These are phyloP conservation scores for Aureobasidium zeae DNA, from an alignment of 2,329 filamentous ascomycete species.

Conservation along the genomic window DNA sequence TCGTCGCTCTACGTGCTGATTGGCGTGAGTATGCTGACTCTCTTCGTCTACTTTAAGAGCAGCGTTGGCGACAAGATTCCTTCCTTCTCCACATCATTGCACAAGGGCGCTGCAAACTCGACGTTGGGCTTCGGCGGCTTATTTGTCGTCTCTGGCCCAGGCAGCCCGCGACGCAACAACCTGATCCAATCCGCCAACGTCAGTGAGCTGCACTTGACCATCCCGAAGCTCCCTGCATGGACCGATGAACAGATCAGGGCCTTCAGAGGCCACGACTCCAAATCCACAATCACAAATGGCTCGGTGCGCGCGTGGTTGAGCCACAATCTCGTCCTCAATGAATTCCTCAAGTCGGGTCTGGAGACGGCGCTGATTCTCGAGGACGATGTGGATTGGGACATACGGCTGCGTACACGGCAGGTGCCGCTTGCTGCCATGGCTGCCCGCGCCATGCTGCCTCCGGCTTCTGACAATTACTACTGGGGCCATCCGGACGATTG, in stretches of 20 bases:
- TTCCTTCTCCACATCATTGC: conserved; percentile 6
- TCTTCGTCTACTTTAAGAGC: conserved; percentile 12
- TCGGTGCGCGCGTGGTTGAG: conserved; percentile 35
- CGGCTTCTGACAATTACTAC: conserved; percentile 21
- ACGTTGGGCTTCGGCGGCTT: conserved; percentile 30
- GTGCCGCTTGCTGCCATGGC: conserved; percentile 34
- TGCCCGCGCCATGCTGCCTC: conserved; percentile 27
- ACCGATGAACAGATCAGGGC: conserved; percentile 26
- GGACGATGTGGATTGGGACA: conserved; percentile 40
- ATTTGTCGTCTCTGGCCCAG: conserved; percentile 30
- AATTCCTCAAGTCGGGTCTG: conserved; percentile 35
- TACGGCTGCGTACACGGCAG: conserved; percentile 35
- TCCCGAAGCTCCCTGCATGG: conserved; percentile 33
- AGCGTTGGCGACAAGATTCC: not conserved
- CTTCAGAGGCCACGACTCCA: conserved; percentile 24
- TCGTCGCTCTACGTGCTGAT: conserved; percentile 14
- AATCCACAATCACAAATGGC: conserved; percentile 28
- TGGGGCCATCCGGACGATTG: conserved; percentile 33
- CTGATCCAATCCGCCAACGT: conserved; percentile 33
- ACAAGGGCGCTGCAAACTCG: conserved; percentile 5
- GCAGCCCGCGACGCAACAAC: conserved; percentile 28
- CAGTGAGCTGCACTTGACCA: conserved; percentile 30
- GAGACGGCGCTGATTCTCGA: conserved; percentile 37
- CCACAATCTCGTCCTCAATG: conserved; percentile 31
- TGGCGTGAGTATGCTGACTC: conserved; percentile 4